Percentiles rank a stretch among this genome's conserved stretches.
Evolutionary conservation across 225 moss, liverwort and hornwort genomes (phyloP).

Genomic region (Marchantia paleacea): DNA sequence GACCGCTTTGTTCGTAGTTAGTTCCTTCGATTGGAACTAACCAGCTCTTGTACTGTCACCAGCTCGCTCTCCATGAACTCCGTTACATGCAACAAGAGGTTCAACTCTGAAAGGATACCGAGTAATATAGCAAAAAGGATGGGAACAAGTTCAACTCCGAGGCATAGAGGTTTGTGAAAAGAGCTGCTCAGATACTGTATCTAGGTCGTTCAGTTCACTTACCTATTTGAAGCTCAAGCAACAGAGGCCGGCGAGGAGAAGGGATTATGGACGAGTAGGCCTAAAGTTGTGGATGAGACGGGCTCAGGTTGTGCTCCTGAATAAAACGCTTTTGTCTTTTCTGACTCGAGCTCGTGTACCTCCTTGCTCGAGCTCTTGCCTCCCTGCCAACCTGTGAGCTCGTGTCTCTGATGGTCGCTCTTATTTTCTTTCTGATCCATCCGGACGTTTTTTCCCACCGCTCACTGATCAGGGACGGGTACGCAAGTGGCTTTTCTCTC

Average conservation of each 20-base stretch:
- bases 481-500: not conserved
- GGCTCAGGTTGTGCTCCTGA: conserved; percentile 5
- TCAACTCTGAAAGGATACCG: not conserved
- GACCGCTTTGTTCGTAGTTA: not conserved
- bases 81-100: not conserved
- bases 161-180: not conserved
- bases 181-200: not conserved
- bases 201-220: not conserved
- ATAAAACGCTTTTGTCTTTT: conserved; percentile 8
- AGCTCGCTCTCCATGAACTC: not conserved
- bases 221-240: not conserved
- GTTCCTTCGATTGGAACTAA: conserved; percentile 1
- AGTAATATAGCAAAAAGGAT: too few relatives aligned
- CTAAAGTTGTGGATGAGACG: conserved; percentile 10
- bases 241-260: not conserved
- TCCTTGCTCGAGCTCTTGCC: not conserved
- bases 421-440: not conserved
- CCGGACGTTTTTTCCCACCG: not conserved
- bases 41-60: not conserved
- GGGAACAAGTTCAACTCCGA: too few relatives aligned
- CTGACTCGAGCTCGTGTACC: conserved; percentile 2
- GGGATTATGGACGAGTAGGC: not conserved
- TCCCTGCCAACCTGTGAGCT: not conserved
- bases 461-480: not conserved
- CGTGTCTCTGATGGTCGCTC: not conserved